Conservation (phyloP, 208 protist genomes). For the Leishmania tropica region DNA sequence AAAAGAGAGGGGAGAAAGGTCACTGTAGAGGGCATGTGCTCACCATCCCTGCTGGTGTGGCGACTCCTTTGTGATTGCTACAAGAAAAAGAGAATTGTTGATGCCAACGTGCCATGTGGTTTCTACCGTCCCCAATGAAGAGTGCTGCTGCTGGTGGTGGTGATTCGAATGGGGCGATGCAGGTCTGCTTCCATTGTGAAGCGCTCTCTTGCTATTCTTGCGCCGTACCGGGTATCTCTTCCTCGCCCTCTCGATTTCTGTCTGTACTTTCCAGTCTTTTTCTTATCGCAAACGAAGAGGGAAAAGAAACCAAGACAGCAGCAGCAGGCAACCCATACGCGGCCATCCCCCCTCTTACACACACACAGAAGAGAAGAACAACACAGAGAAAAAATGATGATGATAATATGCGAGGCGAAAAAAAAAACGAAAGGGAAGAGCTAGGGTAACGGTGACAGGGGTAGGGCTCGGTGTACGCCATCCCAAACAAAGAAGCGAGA, state of each 20-base stretch:
- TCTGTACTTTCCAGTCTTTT: not conserved
- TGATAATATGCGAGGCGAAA: not conserved
- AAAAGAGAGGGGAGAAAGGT: not conserved
- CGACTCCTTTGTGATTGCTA: not conserved
- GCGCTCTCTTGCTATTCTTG: not conserved
- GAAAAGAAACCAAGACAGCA: not conserved
- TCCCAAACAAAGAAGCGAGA: not conserved
- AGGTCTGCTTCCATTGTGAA: not conserved
- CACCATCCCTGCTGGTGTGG: not conserved
- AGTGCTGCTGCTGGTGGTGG: not conserved
- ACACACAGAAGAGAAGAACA: not conserved
- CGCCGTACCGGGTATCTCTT: not conserved
- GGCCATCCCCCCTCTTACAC: not conserved
- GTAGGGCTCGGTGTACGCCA: not conserved
- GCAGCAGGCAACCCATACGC: not conserved
- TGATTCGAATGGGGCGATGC: not conserved
- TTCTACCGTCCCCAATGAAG: not conserved
- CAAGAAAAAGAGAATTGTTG: not conserved
- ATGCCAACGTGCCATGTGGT: not conserved
- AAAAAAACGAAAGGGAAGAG: not conserved
- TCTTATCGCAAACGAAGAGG: not conserved
- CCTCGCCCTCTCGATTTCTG: not conserved
- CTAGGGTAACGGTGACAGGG: not conserved
- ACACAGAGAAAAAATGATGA: not conserved
- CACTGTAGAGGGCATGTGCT: not conserved